Percentiles rank a stretch among this genome's conserved stretches.
Conservation (phyloP, 2,329 filamentous ascomycete species). For the Clarireedia monteithiana region DNA sequence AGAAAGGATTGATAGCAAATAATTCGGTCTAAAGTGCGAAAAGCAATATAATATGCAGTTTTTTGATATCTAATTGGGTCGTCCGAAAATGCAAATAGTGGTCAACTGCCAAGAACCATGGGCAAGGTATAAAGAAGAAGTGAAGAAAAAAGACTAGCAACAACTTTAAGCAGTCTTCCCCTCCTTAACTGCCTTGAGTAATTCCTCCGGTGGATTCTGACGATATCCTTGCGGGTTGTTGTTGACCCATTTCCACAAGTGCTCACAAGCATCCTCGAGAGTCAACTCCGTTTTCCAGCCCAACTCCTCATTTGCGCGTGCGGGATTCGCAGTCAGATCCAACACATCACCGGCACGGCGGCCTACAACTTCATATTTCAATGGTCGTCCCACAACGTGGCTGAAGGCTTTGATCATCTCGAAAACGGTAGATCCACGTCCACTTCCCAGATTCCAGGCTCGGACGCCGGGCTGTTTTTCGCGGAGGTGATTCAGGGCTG, state of each 20-base stretch:
- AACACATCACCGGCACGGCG: slow-evolving; percentile 85
- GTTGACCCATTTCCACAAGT: slow-evolving; percentile 94
- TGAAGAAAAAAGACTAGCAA: neutral
- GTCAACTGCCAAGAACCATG: neutral
- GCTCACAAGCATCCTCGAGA: slow-evolving; percentile 86
- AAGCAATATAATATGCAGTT: neutral
- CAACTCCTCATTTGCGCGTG: slow-evolving; percentile 79
- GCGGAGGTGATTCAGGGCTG: slow-evolving; percentile 84
- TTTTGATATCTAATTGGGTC: neutral
- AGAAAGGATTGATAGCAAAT: neutral
- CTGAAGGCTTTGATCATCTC: slow-evolving; percentile 97
- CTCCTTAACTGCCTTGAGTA: slow-evolving; percentile 58
- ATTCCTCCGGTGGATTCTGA: slow-evolving; percentile 78
- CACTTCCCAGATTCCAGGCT: slow-evolving; percentile 95
- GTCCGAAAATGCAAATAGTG: neutral
- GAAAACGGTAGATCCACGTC: slow-evolving; percentile 89
- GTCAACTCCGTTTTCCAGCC: slow-evolving; percentile 86
- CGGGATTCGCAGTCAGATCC: slow-evolving; percentile 87
- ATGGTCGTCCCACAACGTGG: slow-evolving; percentile 72
- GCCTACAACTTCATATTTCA: slow-evolving; percentile 78
- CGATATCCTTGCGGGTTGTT: slow-evolving; percentile 96
- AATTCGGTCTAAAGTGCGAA: too few species aligned
- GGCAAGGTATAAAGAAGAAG: neutral
- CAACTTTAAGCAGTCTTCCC: slow-evolving; percentile 1
- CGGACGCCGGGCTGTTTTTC: slow-evolving; percentile 79